Evolutionary conservation across 1,139 yeast genomes (phyloP), one percentile per base, ranked within the genome.

Genomic region (Hyphopichia khmerensis): DNA sequence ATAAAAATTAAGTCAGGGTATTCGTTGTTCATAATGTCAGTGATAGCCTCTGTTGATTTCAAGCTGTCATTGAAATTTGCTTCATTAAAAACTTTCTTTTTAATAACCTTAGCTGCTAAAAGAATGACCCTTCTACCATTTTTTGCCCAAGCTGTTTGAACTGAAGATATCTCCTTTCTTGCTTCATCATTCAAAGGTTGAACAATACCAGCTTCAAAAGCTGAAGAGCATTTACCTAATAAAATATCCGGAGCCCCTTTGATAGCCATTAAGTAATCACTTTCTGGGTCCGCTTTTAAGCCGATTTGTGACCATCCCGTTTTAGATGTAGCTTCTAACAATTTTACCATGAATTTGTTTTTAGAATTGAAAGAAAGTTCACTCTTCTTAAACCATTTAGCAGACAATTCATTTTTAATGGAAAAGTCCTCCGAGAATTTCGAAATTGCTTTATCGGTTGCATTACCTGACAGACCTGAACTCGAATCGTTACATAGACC

Each of bases 221-320:
- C 45, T 24, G 54, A 50, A 11, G 60, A 44, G 47, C 78, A 70
- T 36, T 60, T 62, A 9, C 60, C 53, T 38, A 75, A 44, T 33
- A 76, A 57, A 35, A 73, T 65, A 52, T 76, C 81, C 2, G 81
- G 80, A 1, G 81, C 81, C 38, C 80, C 80, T 52, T 76, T 76
- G 39, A 74, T 60, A 30, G 71, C 58, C 41, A 73, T 49, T 2
- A 60, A 51, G 43, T 49, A 57, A 23, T 55, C 53, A 13, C 50
- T 43, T 7, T 10, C n/a, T 43, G 41, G 11, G 35, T 34, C 32
- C 44, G 44, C 27, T 33, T 52, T 29, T 34, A 48, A 44, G 2
- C 54, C 55, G 27, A 49, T 40, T 5, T 47, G 49, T 15, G 38
- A 33, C 49, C 53, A 48, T 33, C 40, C 41, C 13, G 48, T 33